Evolutionary conservation across 257 asterid species (phyloP), one percentile per base, ranked within the genome.

Genomic region (Orobanche coerulescens): DNA sequence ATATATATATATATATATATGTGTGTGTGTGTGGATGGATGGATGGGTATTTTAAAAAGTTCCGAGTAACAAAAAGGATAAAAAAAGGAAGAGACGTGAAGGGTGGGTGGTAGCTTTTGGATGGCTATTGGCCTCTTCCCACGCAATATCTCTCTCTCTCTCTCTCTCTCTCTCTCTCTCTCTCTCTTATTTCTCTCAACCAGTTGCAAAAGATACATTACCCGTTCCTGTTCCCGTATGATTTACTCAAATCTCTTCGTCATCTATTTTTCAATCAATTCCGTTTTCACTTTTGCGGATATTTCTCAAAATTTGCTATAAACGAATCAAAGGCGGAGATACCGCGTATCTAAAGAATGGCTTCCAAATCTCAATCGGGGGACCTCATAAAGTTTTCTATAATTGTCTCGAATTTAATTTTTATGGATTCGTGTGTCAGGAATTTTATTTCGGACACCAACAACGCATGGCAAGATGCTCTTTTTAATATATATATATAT

Each of bases 71-170:
- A 26, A 26, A 2, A 26, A 26, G 2, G 5, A 26, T 64, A 9
- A 61, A 22, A 26, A 46, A 58, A 40, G 22, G 66, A 8, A 36
- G 72, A 51, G 52, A 50, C 58, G 60, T 28, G 2, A 36, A 31
- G 61, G 65, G 69, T 43, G 67, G 28, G 58, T 50, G 66, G 53
- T 36, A 13, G 42, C 42, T 71, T 58, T 22, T 8, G n/a, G 33
- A 47, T 73, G 73, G 69, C 62, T 65, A 61, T 57, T 66, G 73
- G 73, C 55, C 66, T 66, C 42, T 67, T 24, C 44, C 70, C 73
- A 53, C 73, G 56, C 65, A 60, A 36, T 33, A 1, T 6, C 2
- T 2, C 1, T 36, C 77, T 60, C 39, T 15, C 56, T 43, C 66
- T 49, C 67, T 59, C 61, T 34, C 36, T 49, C 50, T 66, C 51